Evolutionary conservation across 2,329 filamentous ascomycete species (phyloP).

Genomic region (Tolypocladium tropicale): DNA sequence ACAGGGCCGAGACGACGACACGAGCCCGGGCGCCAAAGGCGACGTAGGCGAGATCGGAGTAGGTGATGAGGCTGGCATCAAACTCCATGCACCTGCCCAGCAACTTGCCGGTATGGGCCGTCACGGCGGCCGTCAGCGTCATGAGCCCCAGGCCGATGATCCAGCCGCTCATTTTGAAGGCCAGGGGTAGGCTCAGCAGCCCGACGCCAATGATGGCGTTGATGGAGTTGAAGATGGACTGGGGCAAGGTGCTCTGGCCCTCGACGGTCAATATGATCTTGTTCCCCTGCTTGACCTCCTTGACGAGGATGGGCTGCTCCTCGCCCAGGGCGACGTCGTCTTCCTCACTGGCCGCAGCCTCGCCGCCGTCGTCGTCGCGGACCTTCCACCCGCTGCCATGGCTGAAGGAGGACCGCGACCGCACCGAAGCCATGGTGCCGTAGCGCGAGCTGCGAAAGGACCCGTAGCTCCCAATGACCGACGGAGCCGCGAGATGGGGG

Average conservation of each 20-base stretch:
- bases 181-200: conserved; percentile 78
- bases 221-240: conserved; percentile 94
- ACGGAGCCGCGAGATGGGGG: conserved; percentile 54
- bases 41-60: conserved; percentile 85
- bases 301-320: conserved; percentile 70
- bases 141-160: conserved; percentile 70
- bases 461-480: conserved; percentile 62
- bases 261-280: conserved; percentile 76
- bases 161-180: conserved; percentile 82
- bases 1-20: conserved; percentile 72
- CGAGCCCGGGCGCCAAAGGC: conserved; percentile 79
- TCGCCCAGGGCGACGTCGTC: conserved; percentile 41
- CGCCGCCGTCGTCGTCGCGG: conserved; percentile 11
- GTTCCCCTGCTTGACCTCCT: conserved; percentile 80
- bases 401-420: conserved; percentile 35
- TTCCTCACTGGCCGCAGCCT: conserved; percentile 14
- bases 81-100: conserved; percentile 83
- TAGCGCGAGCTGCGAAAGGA: conserved; percentile 40
- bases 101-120: conserved; percentile 76
- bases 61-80: conserved; percentile 79
- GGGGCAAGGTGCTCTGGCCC: conserved; percentile 88
- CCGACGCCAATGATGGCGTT: conserved; percentile 89
- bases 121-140: conserved; percentile 61
- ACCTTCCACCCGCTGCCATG: conserved; percentile 18
- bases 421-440: conserved; percentile 35